Evolutionary conservation across 495 filamentous ascomycete species (phyloP).

Genomic region (Margaritispora aquatica): DNA sequence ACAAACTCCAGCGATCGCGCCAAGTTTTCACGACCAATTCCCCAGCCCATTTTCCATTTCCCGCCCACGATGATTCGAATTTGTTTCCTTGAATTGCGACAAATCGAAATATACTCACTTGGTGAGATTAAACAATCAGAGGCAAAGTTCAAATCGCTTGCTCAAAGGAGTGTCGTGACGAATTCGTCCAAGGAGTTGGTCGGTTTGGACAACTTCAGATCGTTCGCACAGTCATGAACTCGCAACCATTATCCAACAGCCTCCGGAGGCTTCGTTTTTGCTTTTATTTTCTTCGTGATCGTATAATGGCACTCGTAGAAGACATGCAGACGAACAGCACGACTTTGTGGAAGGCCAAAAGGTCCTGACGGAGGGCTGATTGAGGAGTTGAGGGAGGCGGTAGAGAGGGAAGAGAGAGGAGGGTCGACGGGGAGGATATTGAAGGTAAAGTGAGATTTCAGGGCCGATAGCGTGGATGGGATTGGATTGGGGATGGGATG

Average conservation of each 20-base stretch:
- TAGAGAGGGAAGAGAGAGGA: slow-evolving; percentile 4
- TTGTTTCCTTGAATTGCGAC: slow-evolving; percentile 2
- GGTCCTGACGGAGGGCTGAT: slow-evolving; percentile 5
- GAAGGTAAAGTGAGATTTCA: slow-evolving; percentile 3
- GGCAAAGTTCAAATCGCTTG: slow-evolving; percentile 16
- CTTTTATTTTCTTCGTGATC: not conserved
- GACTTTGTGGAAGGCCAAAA: slow-evolving; percentile 7
- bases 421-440: not conserved
- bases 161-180: slow-evolving; percentile 44
- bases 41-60: not conserved
- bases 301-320: slow-evolving; percentile 6
- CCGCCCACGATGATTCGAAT: slow-evolving; percentile 2
- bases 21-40: not conserved
- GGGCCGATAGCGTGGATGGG: not conserved
- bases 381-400: slow-evolving; percentile 5
- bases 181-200: slow-evolving; percentile 24
- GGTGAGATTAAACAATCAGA: slow-evolving; percentile 20
- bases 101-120: slow-evolving; percentile 17
- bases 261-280: slow-evolving; percentile 23
- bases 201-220: slow-evolving; percentile 17
- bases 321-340: slow-evolving; percentile 22
- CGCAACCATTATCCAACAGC: slow-evolving; percentile 25
- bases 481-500: not conserved
- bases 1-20: slow-evolving; percentile 9
- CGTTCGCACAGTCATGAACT: slow-evolving; percentile 16